Evolutionary conservation across 257 asterid genomes (phyloP).

Genomic region (Paulownia fortunei): DNA sequence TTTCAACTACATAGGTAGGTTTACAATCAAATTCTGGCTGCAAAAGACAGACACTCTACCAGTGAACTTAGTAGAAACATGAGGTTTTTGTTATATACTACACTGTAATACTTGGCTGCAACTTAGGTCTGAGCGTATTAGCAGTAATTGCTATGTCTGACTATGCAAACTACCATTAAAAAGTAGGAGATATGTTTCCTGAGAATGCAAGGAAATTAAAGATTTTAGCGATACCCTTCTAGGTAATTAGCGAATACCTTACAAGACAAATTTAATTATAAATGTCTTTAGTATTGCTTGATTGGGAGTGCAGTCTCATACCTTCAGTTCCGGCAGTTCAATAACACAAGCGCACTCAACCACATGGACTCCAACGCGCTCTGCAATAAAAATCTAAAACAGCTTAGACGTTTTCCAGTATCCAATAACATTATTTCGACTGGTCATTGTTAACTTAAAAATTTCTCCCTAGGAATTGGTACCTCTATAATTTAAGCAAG

Average conservation of each 20-base stretch:
- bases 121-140: background rate
- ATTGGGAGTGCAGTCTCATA: slow-evolving; percentile 38
- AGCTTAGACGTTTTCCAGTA: slow-evolving; percentile 30
- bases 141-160: background rate
- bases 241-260: slow-evolving; percentile 17
- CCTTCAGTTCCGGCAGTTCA: slow-evolving; percentile 87
- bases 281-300: background rate
- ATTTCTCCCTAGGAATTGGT: background rate
- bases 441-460: background rate
- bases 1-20: background rate
- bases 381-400: slow-evolving; percentile 51
- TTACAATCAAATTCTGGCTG: background rate
- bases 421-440: background rate
- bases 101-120: background rate
- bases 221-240: background rate
- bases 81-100: background rate
- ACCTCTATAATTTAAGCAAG: slow-evolving; percentile 7
- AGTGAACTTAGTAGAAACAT: background rate
- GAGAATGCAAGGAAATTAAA: background rate
- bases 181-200: background rate
- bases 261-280: background rate
- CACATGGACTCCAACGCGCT: slow-evolving; percentile 78
- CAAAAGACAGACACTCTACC: background rate
- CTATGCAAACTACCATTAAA: background rate
- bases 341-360: slow-evolving; percentile 92